Percentiles rank a stretch among this genome's conserved stretches.
Evolutionary conservation across 176 grass and related monocot species (phyloP).

Genomic region (Avena sativa): DNA sequence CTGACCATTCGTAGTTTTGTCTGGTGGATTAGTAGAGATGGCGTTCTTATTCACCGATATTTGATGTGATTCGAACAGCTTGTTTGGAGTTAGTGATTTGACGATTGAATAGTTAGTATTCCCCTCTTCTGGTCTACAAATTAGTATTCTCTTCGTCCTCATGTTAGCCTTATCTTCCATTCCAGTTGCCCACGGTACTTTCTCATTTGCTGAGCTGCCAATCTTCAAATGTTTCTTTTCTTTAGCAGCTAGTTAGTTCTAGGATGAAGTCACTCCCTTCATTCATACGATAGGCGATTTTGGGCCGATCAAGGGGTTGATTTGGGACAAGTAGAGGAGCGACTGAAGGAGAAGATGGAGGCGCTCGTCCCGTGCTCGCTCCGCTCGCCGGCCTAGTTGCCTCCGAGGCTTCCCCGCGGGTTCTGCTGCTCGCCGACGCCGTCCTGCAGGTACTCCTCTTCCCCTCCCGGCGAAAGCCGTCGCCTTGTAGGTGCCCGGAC

Average conservation of each 20-base stretch:
- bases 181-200: not conserved
- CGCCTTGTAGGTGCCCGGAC: too few relatives aligned
- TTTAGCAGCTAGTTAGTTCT: not conserved
- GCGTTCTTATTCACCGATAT: not conserved
- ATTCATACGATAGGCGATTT: too few relatives aligned
- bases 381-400: too few relatives aligned
- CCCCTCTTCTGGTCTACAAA: not conserved
- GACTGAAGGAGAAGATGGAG: too few relatives aligned
- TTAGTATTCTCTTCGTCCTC: not conserved
- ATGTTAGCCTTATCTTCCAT: not conserved
- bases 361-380: too few relatives aligned
- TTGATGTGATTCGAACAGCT: conserved; percentile 36
- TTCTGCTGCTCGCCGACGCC: too few relatives aligned
- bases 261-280: not conserved
- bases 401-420: too few relatives aligned
- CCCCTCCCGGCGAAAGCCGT: too few relatives aligned
- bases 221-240: not conserved
- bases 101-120: not conserved
- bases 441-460: too few relatives aligned
- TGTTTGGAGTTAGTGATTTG: not conserved
- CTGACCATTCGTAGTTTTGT: not conserved
- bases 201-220: conserved; percentile 17
- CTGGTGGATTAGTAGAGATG: conserved; percentile 17
- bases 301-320: too few relatives aligned
- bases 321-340: too few relatives aligned